Percentiles rank a stretch among this genome's conserved stretches.
Evolutionary conservation across 768 basidiomycete genomes (phyloP).

Genomic region (Lentinula sp.): DNA sequence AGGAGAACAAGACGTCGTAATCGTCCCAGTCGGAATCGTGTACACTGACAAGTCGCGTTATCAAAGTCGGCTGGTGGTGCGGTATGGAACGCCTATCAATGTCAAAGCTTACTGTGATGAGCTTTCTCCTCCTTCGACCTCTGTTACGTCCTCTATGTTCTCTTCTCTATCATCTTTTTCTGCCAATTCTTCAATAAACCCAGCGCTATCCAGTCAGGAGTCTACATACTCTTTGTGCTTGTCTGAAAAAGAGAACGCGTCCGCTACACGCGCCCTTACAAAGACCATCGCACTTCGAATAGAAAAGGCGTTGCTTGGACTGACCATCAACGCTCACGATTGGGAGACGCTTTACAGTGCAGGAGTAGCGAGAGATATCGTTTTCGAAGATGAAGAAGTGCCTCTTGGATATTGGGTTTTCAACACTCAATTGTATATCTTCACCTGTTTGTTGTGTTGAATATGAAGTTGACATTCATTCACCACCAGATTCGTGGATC

Average conservation of each 20-base stretch:
- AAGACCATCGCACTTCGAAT: constrained; percentile 51
- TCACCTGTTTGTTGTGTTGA: neutral
- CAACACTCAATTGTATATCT: constrained; percentile 50
- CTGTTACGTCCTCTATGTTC: constrained; percentile 32
- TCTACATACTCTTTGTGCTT: constrained; percentile 16
- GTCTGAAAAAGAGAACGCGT: constrained; percentile 28
- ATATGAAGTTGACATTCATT: neutral
- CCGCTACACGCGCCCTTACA: constrained; percentile 38
- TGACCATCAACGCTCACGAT: constrained; percentile 63
- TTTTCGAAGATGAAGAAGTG: constrained; percentile 47
- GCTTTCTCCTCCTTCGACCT: constrained; percentile 2
- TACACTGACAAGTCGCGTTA: constrained; percentile 69
- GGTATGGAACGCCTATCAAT: constrained; percentile 48
- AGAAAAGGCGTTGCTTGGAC: constrained; percentile 36
- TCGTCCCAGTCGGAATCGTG: constrained; percentile 63
- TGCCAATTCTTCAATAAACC: neutral
- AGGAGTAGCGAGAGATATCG: constrained; percentile 48
- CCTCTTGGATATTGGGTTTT: constrained; percentile 43
- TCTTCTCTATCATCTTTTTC: neutral
- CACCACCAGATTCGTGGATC: constrained; percentile 22
- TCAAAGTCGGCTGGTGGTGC: constrained; percentile 40
- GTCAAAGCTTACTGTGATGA: constrained; percentile 46
- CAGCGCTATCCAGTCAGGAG: neutral
- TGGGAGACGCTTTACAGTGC: constrained; percentile 61
- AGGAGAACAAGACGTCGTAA: constrained; percentile 24